These are phyloP conservation scores for Phialophora tarda DNA, from an alignment of 2,329 filamentous ascomycete genomes.

Conservation along the genomic window DNA sequence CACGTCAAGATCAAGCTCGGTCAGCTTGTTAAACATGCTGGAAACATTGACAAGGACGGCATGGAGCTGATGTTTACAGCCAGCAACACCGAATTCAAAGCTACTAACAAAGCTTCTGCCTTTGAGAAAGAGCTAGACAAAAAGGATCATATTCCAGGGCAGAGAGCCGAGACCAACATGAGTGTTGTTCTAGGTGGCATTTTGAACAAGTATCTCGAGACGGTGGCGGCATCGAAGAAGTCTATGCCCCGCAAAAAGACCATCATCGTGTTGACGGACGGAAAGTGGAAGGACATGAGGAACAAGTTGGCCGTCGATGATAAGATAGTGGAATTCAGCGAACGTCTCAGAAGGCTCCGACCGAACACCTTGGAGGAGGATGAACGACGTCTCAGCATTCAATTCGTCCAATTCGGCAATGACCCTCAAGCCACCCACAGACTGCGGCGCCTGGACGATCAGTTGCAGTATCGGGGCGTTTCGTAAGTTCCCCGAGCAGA, in stretches of 20 bases:
- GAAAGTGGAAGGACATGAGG: constrained; percentile 28
- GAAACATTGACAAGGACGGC: constrained; percentile 43
- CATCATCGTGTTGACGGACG: constrained; percentile 38
- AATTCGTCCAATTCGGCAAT: constrained; percentile 44
- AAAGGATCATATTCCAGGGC: not conserved
- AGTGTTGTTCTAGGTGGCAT: constrained; percentile 27
- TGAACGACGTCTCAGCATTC: constrained; percentile 39
- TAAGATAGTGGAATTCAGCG: constrained; percentile 16
- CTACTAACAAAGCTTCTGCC: constrained; percentile 2
- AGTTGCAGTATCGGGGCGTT: not conserved
- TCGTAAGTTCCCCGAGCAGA: not conserved
- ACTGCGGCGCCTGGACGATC: constrained; percentile 33
- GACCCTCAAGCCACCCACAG: constrained; percentile 34
- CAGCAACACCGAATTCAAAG: constrained; percentile 15
- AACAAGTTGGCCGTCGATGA: constrained; percentile 1
- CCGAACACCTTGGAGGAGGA: constrained; percentile 1
- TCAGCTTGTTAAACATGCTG: constrained; percentile 40
- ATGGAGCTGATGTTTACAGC: constrained; percentile 41
- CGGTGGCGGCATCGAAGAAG: constrained; percentile 5
- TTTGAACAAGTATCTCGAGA: constrained; percentile 26
- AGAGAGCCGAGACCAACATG: constrained; percentile 26
- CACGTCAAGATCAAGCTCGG: constrained; percentile 38
- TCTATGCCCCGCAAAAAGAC: constrained; percentile 24
- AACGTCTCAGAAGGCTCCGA: constrained; percentile 19
- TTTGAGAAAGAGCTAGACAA: constrained; percentile 23